These are phyloP conservation scores for Lentinula edodes DNA, from an alignment of 768 basidiomycete genomes.

Conservation along the genomic window DNA sequence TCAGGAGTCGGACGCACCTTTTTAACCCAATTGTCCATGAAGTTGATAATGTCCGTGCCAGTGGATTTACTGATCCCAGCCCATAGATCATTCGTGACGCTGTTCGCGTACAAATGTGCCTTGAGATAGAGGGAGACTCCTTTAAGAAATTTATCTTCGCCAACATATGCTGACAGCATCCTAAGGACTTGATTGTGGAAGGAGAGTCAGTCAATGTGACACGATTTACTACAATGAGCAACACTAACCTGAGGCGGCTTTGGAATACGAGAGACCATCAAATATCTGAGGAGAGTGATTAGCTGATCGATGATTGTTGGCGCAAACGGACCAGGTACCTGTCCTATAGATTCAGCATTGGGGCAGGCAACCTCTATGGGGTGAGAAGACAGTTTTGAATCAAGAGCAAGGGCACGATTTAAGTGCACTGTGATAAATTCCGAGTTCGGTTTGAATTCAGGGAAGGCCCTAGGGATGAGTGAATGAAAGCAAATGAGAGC, in stretches of 20 bases:
- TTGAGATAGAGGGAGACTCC: constrained; percentile 72
- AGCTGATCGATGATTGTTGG: neutral
- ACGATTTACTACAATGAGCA: neutral
- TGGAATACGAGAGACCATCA: constrained; percentile 61
- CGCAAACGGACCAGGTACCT: constrained; percentile 2
- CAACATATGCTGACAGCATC: constrained; percentile 64
- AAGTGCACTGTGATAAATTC: constrained; percentile 55
- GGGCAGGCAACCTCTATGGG: constrained; percentile 66
- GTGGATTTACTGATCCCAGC: constrained; percentile 57
- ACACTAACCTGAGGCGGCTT: constrained; percentile 43
- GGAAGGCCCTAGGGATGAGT: constrained; percentile 32
- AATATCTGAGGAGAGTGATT: constrained; percentile 42
- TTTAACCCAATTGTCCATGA: constrained; percentile 71
- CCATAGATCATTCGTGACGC: constrained; percentile 63
- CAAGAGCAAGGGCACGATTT: constrained; percentile 51
- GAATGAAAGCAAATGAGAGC: neutral
- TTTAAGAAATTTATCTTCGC: constrained; percentile 61
- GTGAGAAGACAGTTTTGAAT: constrained; percentile 61
- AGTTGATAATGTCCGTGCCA: constrained; percentile 50
- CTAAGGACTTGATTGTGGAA: constrained; percentile 43
- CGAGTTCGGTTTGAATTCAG: constrained; percentile 60
- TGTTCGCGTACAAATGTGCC: constrained; percentile 60
- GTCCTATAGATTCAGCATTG: constrained; percentile 48
- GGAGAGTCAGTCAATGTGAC: neutral
- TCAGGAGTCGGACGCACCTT: constrained; percentile 29